phyloP scores from a whole-genome alignment of 2,329 filamentous ascomycete genomes.

The Kalaharituber pfeilii region DNA sequence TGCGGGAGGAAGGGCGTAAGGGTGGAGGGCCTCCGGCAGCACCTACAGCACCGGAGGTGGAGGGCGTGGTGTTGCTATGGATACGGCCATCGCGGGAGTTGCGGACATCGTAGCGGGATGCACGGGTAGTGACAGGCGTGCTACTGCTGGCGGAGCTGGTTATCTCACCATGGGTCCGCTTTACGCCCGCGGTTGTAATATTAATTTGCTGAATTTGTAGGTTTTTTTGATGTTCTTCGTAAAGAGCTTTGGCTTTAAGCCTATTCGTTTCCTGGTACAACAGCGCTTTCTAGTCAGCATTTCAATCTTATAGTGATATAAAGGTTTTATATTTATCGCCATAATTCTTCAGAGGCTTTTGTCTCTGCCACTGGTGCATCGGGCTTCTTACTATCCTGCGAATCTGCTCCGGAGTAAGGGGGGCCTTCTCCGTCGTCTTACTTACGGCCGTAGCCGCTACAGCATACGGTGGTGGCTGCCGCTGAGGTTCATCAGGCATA shows the following conservation, averaged over 20 bases:
- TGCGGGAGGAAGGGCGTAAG: conserved; percentile 48
- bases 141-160: neutral
- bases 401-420: neutral
- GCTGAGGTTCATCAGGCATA: too few species aligned
- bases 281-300: too few species aligned
- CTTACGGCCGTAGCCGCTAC: too few species aligned
- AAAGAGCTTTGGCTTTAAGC: conserved; percentile 72
- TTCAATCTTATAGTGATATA: too few species aligned
- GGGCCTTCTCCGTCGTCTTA: neutral
- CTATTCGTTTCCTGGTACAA: conserved; percentile 72
- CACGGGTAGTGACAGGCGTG: neutral
- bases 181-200: conserved; percentile 44
- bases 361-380: too few species aligned
- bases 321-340: too few species aligned
- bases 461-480: too few species aligned
- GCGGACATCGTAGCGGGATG: conserved; percentile 35
- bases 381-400: neutral
- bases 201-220: too few species aligned
- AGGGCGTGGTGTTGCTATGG: conserved; percentile 39
- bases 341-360: too few species aligned
- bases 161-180: conserved; percentile 50
- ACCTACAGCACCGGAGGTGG: conserved; percentile 22
- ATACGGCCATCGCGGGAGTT: conserved; percentile 40
- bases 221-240: conserved; percentile 35
- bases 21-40: conserved; percentile 10